Evolutionary conservation across 129 eudicot genomes (phyloP).

Genomic region (carrot (Daucus carota)): DNA sequence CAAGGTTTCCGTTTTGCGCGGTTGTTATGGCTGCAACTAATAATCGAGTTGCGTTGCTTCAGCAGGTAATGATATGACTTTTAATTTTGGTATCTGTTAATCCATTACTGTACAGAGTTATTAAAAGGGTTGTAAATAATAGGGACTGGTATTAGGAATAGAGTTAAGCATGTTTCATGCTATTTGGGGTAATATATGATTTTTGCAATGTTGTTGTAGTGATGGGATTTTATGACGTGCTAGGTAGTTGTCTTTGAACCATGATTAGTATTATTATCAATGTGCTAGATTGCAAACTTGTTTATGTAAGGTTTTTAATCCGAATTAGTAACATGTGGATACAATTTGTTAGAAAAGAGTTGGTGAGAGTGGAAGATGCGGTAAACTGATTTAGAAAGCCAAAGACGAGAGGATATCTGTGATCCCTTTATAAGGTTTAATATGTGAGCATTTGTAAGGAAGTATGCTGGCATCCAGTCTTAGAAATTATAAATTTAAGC

Average conservation of each 20-base stretch:
- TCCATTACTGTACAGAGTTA: neutral
- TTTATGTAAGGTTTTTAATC: neutral
- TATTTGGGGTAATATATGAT: neutral
- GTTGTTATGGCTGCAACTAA: slow-evolving; percentile 96
- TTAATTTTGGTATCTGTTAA: neutral
- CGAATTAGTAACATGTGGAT: neutral
- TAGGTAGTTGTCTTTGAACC: neutral
- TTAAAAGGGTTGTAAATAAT: neutral
- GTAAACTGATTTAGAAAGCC: neutral
- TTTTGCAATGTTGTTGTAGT: neutral
- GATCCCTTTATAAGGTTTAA: neutral
- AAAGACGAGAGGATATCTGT: neutral
- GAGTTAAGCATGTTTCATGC: neutral
- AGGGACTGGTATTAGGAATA: neutral
- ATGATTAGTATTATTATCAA: neutral
- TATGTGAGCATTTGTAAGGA: neutral
- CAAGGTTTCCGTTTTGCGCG: slow-evolving; percentile 88
- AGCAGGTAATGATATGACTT: slow-evolving; percentile 46
- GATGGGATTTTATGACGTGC: neutral
- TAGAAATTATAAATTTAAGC: neutral
- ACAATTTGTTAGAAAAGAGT: neutral
- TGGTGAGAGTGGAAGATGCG: neutral
- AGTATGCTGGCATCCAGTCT: neutral
- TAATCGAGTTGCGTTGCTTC: slow-evolving; percentile 86
- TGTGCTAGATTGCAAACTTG: neutral